These are phyloP conservation scores for Arthroderma sp. DNA, from an alignment of 2,329 filamentous ascomycete species.

Conservation along the genomic window DNA sequence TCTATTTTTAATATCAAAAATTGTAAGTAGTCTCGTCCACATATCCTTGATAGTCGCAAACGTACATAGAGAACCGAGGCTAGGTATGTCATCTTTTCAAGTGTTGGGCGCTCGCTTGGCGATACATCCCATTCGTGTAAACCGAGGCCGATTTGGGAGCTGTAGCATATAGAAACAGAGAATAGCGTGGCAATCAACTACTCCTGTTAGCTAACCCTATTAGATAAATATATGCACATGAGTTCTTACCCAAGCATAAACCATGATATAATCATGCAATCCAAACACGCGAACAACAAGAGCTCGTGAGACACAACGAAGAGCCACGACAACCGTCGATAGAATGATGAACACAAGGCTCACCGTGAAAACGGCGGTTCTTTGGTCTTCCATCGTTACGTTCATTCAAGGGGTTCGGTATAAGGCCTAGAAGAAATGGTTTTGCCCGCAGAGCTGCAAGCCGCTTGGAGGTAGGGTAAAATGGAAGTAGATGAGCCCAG, in stretches of 20 bases:
- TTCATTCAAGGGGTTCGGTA: too few relatives aligned
- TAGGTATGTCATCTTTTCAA: slow-evolving; percentile 39
- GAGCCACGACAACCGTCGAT: slow-evolving; percentile 59
- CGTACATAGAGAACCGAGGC: slow-evolving; percentile 10
- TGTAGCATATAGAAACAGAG: slow-evolving; percentile 34
- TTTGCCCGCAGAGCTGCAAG: too few relatives aligned
- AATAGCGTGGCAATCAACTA: slow-evolving; percentile 34
- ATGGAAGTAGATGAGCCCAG: too few relatives aligned
- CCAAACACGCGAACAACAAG: slow-evolving; percentile 59
- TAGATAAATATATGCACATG: neutral
- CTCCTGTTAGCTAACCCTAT: slow-evolving; percentile 2
- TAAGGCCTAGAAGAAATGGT: too few relatives aligned
- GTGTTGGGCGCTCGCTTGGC: slow-evolving; percentile 15
- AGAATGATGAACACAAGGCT: slow-evolving; percentile 43
- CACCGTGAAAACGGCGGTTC: slow-evolving; percentile 28
- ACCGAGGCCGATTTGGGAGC: slow-evolving; percentile 31
- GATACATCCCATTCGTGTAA: slow-evolving; percentile 28
- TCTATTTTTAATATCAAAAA: slow-evolving; percentile 34
- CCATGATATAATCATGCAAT: slow-evolving; percentile 70
- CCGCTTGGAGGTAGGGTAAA: too few relatives aligned
- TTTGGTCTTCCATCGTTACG: slow-evolving; percentile 18
- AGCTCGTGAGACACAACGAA: slow-evolving; percentile 59
- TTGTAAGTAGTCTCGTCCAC: neutral
- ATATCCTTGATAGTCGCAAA: neutral
- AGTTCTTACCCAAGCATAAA: slow-evolving; percentile 55